Evolutionary conservation across 371 early-diverging fungal species (phyloP), one percentile per base, ranked within the genome.

Genomic region (Mycotypha africana): DNA sequence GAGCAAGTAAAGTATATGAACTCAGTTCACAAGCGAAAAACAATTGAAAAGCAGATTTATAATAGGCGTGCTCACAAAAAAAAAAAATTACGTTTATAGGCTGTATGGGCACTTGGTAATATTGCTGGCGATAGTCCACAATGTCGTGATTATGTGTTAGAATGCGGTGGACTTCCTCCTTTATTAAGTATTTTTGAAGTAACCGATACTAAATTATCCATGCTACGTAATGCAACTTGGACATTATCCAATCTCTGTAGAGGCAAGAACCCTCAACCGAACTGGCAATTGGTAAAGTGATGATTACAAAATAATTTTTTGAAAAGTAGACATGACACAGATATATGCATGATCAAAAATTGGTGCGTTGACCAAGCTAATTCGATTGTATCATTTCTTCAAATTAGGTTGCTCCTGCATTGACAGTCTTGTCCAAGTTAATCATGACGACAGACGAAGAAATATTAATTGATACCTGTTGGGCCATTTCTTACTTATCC

Each of bases 91-190:
- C 7, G 17, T 17, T 31, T 6, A 14, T 52, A 89, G 84, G 95
- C 95, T 45, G 97, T 99, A 34, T 99, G 99, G 99, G 99, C 99
- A 15, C 78, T 99, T 35, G 99, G 99, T 57, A 99, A 99, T 79
- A 99, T 99, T 79, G 97, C 99, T 31, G 99, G 99, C 51, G 99
- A 99, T 79, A 89, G 89, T 63, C 89, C 98, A 45, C 62, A 68
- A 14, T 94, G 92, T 69, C 89, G 99, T 55, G 98, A 99, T 73
- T 84, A 69, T 60, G 97, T 98, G 28, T 80, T 99, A 25, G 68
- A 84, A 12, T 67, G 71, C 39, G 93, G 93, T 40, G 96, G 95
- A 8, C 69, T 97, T 43, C 83, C 80, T 38, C 91, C 93, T 21
- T 62, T 99, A 32, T 63, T 98, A 43, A 58, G 63, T 28, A 84